Percentiles rank a stretch among this genome's conserved stretches.
Conservation (phyloP, 192 early-diverging fungal species). For the Rhizophlyctis rosea region DNA sequence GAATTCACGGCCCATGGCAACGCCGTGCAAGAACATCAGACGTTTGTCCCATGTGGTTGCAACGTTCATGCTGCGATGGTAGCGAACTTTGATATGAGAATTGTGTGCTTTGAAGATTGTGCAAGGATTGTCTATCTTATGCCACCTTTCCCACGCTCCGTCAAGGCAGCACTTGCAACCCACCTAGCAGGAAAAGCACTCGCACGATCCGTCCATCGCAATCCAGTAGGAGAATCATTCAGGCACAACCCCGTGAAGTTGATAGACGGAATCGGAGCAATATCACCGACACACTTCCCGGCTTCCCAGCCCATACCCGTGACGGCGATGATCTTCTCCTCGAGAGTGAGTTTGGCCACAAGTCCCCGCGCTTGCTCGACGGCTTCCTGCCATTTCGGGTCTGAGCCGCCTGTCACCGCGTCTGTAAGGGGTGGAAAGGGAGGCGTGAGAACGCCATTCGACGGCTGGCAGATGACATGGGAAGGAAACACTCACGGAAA, state of each 20-base stretch:
- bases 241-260: conserved; percentile 52
- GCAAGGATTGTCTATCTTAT: too few species aligned
- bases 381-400: conserved; percentile 29
- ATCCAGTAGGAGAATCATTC: conserved; percentile 52
- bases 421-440: too few species aligned
- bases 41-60: conserved; percentile 58
- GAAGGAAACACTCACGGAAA: too few species aligned
- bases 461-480: too few species aligned
- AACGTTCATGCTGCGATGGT: conserved; percentile 43
- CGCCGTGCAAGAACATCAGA: conserved; percentile 46
- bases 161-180: too few species aligned
- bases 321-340: conserved; percentile 45
- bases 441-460: too few species aligned
- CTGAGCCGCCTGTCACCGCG: too few species aligned
- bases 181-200: conserved; percentile 39
- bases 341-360: conserved; percentile 36
- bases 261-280: conserved; percentile 26
- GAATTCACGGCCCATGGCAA: conserved; percentile 52
- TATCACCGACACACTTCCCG: conserved; percentile 49
- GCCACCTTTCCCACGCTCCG: too few species aligned
- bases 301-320: conserved; percentile 51
- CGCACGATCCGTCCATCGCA: conserved; percentile 43
- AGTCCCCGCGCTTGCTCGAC: conserved; percentile 22
- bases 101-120: too few species aligned
- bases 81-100: too few species aligned